These are phyloP conservation scores for Phytophthora meadii DNA, from an alignment of 352 stramenopile species.

Conservation along the genomic window DNA sequence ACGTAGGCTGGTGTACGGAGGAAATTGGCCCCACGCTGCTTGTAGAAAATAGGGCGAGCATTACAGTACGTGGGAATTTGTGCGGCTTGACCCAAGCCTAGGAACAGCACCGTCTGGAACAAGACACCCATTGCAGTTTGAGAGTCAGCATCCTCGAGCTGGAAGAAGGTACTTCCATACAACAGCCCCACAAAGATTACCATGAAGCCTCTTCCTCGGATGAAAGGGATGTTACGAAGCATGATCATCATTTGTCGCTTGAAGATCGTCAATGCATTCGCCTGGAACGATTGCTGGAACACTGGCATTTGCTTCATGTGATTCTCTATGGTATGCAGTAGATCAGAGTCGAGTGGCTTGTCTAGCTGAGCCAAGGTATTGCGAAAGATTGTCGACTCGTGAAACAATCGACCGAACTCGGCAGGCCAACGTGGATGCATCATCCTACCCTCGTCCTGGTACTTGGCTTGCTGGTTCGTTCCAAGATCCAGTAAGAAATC, in stretches of 20 bases:
- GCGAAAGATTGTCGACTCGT: no score
- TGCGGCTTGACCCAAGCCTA: slow-evolving; percentile 64
- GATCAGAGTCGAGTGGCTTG: no score
- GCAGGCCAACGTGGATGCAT: no score
- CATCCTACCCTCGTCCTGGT: no score
- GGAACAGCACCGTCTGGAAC: slow-evolving; percentile 75
- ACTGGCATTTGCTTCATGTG: slow-evolving; percentile 41
- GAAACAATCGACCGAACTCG: no score
- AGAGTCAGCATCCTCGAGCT: slow-evolving; percentile 33
- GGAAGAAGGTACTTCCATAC: slow-evolving; percentile 44
- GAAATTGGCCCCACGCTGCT: slow-evolving; percentile 59
- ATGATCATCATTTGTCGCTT: slow-evolving; percentile 75
- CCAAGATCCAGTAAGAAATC: no score
- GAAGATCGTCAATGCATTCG: slow-evolving; percentile 37
- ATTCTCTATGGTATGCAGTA: slow-evolving; percentile 16
- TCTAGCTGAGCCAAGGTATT: no score
- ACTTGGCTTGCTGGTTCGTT: no score
- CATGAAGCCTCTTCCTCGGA: slow-evolving; percentile 50
- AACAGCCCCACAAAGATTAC: slow-evolving; percentile 56
- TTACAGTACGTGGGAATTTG: slow-evolving; percentile 40
- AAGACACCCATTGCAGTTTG: slow-evolving; percentile 65
- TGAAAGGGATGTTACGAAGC: slow-evolving; percentile 55
- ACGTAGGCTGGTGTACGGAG: slow-evolving; percentile 73
- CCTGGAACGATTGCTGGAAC: slow-evolving; percentile 40
- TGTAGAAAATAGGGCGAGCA: slow-evolving; percentile 52